Evolutionary conservation across 345 rosid genomes (phyloP), one percentile per base, ranked within the genome.

Genomic region (Zanthoxylum bungeanum): DNA sequence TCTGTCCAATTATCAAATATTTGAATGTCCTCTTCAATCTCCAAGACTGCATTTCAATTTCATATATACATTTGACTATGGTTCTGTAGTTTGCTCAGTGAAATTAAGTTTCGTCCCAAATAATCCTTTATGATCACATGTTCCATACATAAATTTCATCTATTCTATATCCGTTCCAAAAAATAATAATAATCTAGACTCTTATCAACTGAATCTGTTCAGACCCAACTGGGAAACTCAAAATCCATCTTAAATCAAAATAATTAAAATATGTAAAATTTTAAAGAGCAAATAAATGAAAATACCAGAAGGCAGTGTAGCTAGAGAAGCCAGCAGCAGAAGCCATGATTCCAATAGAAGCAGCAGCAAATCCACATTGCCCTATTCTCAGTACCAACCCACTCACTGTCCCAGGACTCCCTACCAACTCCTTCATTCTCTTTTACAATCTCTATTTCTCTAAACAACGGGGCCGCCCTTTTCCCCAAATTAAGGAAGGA

Each of bases 261-360:
- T n/a, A n/a, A n/a, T n/a, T n/a, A n/a, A n/a, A n/a, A n/a, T n/a
- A n/a, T n/a, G 68, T 46, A 30, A 60, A 44, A 50, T 44, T 51
- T 39, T 55, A 66, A 42, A 24, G 66, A 27, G 9, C 36, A 30
- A 36, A 31, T 24, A 49, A 30, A 60, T 3, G 30, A 49, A 73
- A 61, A 28, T 85, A 93, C 97, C 92, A 87, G 83, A 91, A 91
- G 76, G 93, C 96, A 53, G 98, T 89, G 90, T 85, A 87, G 75
- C 52, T 17, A 62, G 91, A 83, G 77, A 88, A 91, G 12, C 74
- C 77, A 60, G 11, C 9, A 0, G 92, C 85, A 67, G 93, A 83
- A 56, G 78, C 85, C 98, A 93, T 93, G 71, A 87, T 77, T 14
- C 80, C 85, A 64, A 91, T 85, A 2, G 98, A 93, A 37, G 96